Evolutionary conservation across 2,329 filamentous ascomycete genomes (phyloP), one percentile per base, ranked within the genome.

Genomic region (Paraphoma sp.): DNA sequence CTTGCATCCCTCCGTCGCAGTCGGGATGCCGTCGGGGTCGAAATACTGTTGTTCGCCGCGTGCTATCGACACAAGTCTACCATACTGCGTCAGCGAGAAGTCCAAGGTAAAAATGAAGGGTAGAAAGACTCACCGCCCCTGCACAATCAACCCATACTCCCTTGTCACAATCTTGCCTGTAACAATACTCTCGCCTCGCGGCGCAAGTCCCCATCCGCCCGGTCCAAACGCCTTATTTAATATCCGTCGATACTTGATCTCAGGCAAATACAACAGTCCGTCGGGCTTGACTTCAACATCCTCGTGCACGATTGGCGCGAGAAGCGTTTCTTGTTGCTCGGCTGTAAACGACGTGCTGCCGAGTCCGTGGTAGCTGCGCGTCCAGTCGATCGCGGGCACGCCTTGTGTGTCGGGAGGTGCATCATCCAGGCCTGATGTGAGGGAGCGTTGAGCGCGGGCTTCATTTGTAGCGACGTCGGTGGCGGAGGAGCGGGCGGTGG

Each of bases 221-320:
- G 95, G 95, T 0, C 95, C 94, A 79, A 99, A 99, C 0, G 93
- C 92, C 69, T 84, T 82, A 76, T 98, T 97, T 69, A 99, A 79
- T 62, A 96, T 94, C 61, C 94, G 83, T 44, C 95, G 83, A 80
- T 99, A 99, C 81, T 98, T 97, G 82, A 99, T 98, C 83, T 99
- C 95, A 11, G 95, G 95, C 56, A 99, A 82, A 76, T 98, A 99
- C 57, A 98, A 82, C 66, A 99, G 94, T 33, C 95, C 95, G 80
- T 99, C 95, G 31, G 95, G 94, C 82, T 99, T 99, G 74, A 99
- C 90, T 81, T 99, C 95, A 53, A 99, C 88, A 78, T 98, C 94
- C 46, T 88, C 84, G 0, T 85, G 79, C 51, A 87, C 80, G 11
- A 96, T 75, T 1, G 88, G 87, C 54, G 85, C 82, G 60, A 90